Percentiles rank a stretch among this genome's conserved stretches.
phyloP scores from a whole-genome alignment of 1,139 yeast species.

The Nematodospora anomalae region DNA sequence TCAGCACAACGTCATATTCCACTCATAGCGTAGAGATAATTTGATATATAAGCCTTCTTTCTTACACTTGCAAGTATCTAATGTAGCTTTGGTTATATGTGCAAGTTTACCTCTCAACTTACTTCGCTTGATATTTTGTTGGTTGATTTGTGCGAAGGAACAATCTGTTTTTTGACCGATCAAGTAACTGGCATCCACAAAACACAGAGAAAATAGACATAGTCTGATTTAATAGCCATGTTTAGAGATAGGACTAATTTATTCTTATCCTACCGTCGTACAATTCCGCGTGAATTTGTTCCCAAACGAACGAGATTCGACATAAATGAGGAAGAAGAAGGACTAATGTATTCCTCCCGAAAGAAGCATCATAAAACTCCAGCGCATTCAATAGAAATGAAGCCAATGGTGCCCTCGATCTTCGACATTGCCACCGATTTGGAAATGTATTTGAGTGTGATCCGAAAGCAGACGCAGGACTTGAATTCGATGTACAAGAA shows the following conservation, averaged over 20 bases:
- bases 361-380: conserved; percentile 11
- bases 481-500: conserved; percentile 74
- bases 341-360: conserved; percentile 32
- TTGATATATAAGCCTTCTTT: too few relatives aligned
- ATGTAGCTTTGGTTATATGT: too few relatives aligned
- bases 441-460: conserved; percentile 55
- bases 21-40: too few relatives aligned
- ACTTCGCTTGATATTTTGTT: too few relatives aligned
- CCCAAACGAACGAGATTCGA: conserved; percentile 22
- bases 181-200: too few relatives aligned
- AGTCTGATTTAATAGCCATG: too few relatives aligned
- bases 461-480: conserved; percentile 52
- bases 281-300: conserved; percentile 52
- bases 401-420: conserved; percentile 72
- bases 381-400: conserved; percentile 49
- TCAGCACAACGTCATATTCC: too few relatives aligned
- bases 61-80: too few relatives aligned
- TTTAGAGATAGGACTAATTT: conserved; percentile 74
- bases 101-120: too few relatives aligned
- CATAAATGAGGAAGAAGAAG: conserved; percentile 51
- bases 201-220: too few relatives aligned
- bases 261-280: conserved; percentile 68
- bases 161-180: too few relatives aligned
- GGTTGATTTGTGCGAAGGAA: too few relatives aligned
- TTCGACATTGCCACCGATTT: conserved; percentile 72